Conservation (phyloP, 352 stramenopile genomes). For the Phytophthora agathidicida region DNA sequence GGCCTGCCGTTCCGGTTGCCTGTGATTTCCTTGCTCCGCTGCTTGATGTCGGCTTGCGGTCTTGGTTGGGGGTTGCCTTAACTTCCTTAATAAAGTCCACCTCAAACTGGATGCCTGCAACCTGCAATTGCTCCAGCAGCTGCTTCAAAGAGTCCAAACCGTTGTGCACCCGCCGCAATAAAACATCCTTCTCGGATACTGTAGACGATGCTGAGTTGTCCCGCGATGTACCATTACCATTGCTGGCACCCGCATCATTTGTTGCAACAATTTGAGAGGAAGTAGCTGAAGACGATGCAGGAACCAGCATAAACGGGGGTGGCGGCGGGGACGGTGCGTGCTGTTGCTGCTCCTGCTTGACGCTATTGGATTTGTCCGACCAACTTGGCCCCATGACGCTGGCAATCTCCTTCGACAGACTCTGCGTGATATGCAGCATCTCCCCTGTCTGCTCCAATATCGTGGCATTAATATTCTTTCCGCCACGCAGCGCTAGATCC, state of each 20-base stretch:
- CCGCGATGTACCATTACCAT: slow-evolving; percentile 16
- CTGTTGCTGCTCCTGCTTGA: slow-evolving; percentile 16
- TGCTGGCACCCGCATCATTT: slow-evolving; percentile 23
- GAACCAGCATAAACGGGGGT: slow-evolving; percentile 53
- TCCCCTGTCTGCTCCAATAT: slow-evolving; percentile 82
- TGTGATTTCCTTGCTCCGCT: slow-evolving; percentile 35
- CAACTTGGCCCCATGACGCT: slow-evolving; percentile 43
- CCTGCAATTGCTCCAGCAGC: slow-evolving; percentile 79
- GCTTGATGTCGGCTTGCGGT: slow-evolving; percentile 45
- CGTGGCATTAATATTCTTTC: slow-evolving; percentile 75
- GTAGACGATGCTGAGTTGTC: slow-evolving; percentile 16
- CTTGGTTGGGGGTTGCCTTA: slow-evolving; percentile 57
- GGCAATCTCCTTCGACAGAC: slow-evolving; percentile 54
- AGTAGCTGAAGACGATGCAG: slow-evolving; percentile 34
- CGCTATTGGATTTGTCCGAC: slow-evolving; percentile 4
- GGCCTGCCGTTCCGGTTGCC: slow-evolving; percentile 35
- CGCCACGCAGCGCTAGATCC: slow-evolving; percentile 69
- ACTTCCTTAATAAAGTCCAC: slow-evolving; percentile 85
- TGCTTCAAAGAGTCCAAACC: slow-evolving; percentile 74
- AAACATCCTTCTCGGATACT: slow-evolving; percentile 41
- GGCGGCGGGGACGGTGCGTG: slow-evolving; percentile 24
- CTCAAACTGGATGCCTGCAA: slow-evolving; percentile 83
- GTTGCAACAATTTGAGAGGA: slow-evolving; percentile 42
- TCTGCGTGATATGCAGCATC: slow-evolving; percentile 70
- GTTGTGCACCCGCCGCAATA: slow-evolving; percentile 61